Evolutionary conservation across 2,329 filamentous ascomycete genomes (phyloP).

Genomic region (Xylariaceae sp.): DNA sequence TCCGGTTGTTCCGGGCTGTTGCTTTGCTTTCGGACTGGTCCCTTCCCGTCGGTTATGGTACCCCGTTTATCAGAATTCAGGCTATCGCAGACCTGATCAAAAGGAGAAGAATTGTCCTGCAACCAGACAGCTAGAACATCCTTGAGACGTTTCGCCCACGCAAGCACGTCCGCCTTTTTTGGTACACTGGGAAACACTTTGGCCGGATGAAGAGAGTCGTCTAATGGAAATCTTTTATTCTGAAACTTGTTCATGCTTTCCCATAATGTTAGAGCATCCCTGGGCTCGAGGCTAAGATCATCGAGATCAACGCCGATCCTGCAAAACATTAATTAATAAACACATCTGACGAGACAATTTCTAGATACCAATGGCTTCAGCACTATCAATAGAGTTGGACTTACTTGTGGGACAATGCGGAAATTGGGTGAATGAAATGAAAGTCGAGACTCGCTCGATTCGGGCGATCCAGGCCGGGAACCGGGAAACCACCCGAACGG

Average conservation of each 20-base stretch:
- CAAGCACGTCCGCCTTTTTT: constrained; percentile 58
- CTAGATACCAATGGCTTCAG: neutral
- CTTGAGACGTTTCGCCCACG: constrained; percentile 61
- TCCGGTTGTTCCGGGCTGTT: neutral
- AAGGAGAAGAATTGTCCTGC: constrained; percentile 40
- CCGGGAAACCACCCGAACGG: constrained; percentile 36
- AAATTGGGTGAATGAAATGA: constrained; percentile 60
- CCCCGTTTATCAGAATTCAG: neutral
- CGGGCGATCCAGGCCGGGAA: constrained; percentile 41
- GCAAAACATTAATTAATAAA: neutral
- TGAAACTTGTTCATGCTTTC: constrained; percentile 55
- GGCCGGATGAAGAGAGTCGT: constrained; percentile 44
- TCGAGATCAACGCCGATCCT: constrained; percentile 56
- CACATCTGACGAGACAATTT: neutral
- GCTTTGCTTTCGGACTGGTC: neutral
- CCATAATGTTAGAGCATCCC: constrained; percentile 65
- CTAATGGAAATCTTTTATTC: constrained; percentile 45
- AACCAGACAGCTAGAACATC: constrained; percentile 55
- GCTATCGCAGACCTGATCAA: constrained; percentile 41
- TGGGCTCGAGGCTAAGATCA: constrained; percentile 63
- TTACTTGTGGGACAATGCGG: constrained; percentile 53
- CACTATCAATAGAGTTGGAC: constrained; percentile 1
- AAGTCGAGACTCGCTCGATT: constrained; percentile 44
- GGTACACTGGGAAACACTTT: constrained; percentile 44
- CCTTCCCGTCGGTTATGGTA: neutral